These are phyloP conservation scores for Zygotorulaspora chibaensis DNA, from an alignment of 805 yeast species.

Conservation along the genomic window DNA sequence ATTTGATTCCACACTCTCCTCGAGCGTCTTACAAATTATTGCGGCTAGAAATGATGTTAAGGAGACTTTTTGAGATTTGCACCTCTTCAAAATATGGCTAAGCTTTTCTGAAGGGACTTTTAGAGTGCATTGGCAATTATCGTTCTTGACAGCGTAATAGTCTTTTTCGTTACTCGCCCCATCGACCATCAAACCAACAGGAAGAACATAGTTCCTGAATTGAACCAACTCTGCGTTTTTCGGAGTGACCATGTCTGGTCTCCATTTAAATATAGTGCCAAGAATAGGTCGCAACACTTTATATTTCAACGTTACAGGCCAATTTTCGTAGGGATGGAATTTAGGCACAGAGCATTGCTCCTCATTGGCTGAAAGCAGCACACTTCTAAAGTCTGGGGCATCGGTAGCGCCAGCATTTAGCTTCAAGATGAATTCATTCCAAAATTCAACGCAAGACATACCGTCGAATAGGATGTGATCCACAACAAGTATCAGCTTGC, in stretches of 20 bases:
- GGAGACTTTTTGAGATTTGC: slow-evolving; percentile 23
- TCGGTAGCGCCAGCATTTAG: slow-evolving; percentile 3
- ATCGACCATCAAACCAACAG: slow-evolving; percentile 10
- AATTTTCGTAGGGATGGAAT: slow-evolving; percentile 21
- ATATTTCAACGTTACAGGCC: slow-evolving; percentile 23
- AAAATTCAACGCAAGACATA: slow-evolving; percentile 22
- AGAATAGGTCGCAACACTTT: slow-evolving; percentile 12
- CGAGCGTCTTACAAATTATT: slow-evolving; percentile 9
- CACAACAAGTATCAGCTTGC: slow-evolving; percentile 18
- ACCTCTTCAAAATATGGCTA: slow-evolving; percentile 12
- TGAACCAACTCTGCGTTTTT: slow-evolving; percentile 13
- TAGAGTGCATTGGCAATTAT: slow-evolving; percentile 19
- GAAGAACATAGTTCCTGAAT: slow-evolving; percentile 19
- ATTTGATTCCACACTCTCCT: background rate
- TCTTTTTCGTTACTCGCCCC: background rate
- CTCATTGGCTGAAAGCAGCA: slow-evolving; percentile 2
- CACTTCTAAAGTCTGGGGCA: background rate
- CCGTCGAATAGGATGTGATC: slow-evolving; percentile 32
- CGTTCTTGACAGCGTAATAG: slow-evolving; percentile 18
- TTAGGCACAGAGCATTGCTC: background rate
- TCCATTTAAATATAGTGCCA: slow-evolving; percentile 9
- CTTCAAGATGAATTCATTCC: slow-evolving; percentile 16
- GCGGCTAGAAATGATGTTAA: slow-evolving; percentile 25
- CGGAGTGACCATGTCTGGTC: slow-evolving; percentile 13
- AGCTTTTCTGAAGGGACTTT: slow-evolving; percentile 13